Percentiles rank a stretch among this genome's conserved stretches.
phyloP scores from a whole-genome alignment of 2,329 filamentous ascomycete genomes.

The Chaetomiaceae sp. region DNA sequence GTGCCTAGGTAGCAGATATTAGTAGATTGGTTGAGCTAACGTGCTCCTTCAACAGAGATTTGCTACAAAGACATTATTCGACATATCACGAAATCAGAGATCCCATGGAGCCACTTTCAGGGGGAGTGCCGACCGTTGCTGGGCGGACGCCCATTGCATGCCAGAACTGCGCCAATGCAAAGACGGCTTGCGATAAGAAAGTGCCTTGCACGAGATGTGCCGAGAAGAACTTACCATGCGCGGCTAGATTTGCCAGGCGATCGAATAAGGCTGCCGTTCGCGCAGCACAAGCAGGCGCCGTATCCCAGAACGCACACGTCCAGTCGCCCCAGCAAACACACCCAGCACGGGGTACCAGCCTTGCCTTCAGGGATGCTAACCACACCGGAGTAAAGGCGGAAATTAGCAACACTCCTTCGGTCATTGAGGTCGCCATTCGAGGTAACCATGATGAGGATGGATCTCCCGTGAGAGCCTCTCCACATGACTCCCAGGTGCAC shows the following conservation, averaged over 20 bases:
- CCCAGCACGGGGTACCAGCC: conserved; percentile 29
- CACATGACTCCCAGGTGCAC: conserved; percentile 34
- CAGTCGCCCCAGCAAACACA: conserved; percentile 26
- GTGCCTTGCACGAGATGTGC: conserved; percentile 46
- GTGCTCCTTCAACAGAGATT: conserved; percentile 37
- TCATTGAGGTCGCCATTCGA: too few species aligned
- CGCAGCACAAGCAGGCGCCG: conserved; percentile 39
- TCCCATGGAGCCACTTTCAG: conserved; percentile 42
- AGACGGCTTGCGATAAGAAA: conserved; percentile 49
- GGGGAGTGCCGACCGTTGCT: conserved; percentile 40
- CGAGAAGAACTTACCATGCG: conserved; percentile 46
- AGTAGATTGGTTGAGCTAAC: neutral
- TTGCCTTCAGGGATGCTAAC: conserved; percentile 38
- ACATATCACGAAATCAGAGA: conserved; percentile 50
- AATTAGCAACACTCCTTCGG: conserved; percentile 27
- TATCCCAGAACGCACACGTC: conserved; percentile 30
- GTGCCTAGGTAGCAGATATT: too few species aligned
- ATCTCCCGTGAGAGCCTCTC: too few species aligned
- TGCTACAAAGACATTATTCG: conserved; percentile 47
- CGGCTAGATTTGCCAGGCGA: conserved; percentile 47
- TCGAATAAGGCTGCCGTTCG: conserved; percentile 46
- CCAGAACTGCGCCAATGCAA: conserved; percentile 46
- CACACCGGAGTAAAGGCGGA: conserved; percentile 27
- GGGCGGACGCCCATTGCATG: conserved; percentile 47
- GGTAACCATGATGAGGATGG: too few species aligned